Evolutionary conservation across 1,139 yeast species (phyloP), one percentile per base, ranked within the genome.

Genomic region (Komagataea norvegica): DNA sequence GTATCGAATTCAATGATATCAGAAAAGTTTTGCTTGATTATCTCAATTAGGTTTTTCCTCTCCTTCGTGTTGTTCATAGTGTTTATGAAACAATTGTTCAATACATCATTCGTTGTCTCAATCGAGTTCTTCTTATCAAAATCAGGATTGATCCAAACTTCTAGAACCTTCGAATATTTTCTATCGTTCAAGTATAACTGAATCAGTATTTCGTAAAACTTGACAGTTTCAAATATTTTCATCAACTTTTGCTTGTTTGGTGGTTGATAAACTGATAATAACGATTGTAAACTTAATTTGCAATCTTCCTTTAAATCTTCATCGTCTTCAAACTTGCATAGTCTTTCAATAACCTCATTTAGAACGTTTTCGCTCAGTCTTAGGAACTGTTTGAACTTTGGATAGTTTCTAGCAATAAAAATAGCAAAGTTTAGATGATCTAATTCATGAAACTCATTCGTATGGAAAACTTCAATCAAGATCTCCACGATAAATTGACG

Each of bases 361-460:
- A 83, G 57, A 1, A 67, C 60, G 2, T 76, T 64, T 36, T 82
- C 93, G 1, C 87, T 72, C 3, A 87, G 61, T 34, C 88, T 65
- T 7, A 87, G 68, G 46, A 83, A 86, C 56, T 87, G 96, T 5
- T 74, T 65, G 54, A 82, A 87, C 54, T 87, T 87, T 3, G 95
- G 82, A 49, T 80, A 81, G 53, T 83, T 86, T 46, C 93, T 60
- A 0, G 87, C 88, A 28, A 87, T 63, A 49, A 87, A 87, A 10
- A 85, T 73, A 14, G 84, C 70, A 42, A 84, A 59, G 44, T 72
- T 72, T 26, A 59, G 51, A 18, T 49, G 44, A 40, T 59, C 70
- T 33, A 29, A 41, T 15, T 37, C 51, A 16, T 32, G 37, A 24
- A 46, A 40, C 3, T 35, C 29, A 14, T 47, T 29, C 9, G 40